Evolutionary conservation across 192 early-diverging fungal genomes (phyloP), one percentile per base, ranked within the genome.

Genomic region (Coemansia sp.): DNA sequence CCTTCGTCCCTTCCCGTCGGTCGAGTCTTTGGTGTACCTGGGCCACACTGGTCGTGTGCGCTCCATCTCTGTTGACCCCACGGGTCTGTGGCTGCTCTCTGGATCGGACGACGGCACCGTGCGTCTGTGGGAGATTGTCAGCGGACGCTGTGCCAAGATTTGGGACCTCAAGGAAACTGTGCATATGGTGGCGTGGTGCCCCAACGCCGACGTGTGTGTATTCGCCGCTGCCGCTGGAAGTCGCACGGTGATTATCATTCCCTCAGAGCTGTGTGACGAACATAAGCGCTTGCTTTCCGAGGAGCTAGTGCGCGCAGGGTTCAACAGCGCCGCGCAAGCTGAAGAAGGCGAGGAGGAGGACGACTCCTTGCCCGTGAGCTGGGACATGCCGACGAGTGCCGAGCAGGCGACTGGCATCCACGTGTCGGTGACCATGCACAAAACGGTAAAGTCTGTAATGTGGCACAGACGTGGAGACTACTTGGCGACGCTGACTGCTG

Each of bases 401-500:
- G 83, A 92, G 74, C 75, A 89, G 60, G 66, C 69, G 8, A 17
- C 69, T 16, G 78, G 78, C 37, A 64, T 77, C 27, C 75, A 81
- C 51, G 70, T 92, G 2, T 59, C 74, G 41, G 60, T 91, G 19
- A 54, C 79, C 21, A 87, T 89, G 73, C 72, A 71, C 65, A 79
- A 87, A 64, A 74, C 84, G 11, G 91, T 95, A 36, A 95, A 91
- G 66, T 87, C 89, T 62, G 78, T 99, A 45, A 85, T 86, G 31
- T 99, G 97, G 97, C 97, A 99, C 79, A 85, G 93, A 59, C 95
- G 93, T 75, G 97, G 97, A 64, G 95, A 99, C 81, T 98, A 99
- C 79, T 89, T 98, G 83, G 86, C 93, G 1, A 92, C 93, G 31
- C 88, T 97, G 17, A 88, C 89, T 1, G 88, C 94, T 1, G 91